phyloP scores from a whole-genome alignment of 306 rosid genomes.

The Leucaena leucocephala region DNA sequence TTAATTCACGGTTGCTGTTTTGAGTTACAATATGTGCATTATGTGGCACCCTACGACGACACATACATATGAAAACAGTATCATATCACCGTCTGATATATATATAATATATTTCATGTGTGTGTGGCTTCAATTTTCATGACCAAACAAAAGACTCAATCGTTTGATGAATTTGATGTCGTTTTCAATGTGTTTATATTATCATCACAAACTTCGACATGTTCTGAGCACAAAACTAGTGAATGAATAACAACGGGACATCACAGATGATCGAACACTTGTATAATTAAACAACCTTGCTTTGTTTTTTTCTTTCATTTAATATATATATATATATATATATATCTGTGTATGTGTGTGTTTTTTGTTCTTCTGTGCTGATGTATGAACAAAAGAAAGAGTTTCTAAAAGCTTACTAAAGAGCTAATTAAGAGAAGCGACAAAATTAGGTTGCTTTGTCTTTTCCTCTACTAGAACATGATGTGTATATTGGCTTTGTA shows the following conservation, averaged over 20 bases:
- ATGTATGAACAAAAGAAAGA: neutral
- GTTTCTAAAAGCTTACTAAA: constrained; percentile 18
- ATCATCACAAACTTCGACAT: constrained; percentile 8
- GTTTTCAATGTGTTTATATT: constrained; percentile 1
- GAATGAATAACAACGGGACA: too few species aligned
- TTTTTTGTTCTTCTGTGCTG: neutral
- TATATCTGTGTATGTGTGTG: too few species aligned
- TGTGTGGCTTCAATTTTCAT: neutral
- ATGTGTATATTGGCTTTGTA: constrained; percentile 3
- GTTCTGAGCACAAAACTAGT: neutral
- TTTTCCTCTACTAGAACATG: constrained; percentile 18
- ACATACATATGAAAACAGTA: constrained; percentile 22
- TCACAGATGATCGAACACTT: neutral
- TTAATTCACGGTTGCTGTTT: constrained; percentile 24
- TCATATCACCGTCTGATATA: neutral
- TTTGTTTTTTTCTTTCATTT: neutral
- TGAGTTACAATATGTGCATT: constrained; percentile 15
- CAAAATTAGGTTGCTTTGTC: constrained; percentile 29
- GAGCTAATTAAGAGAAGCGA: constrained; percentile 18
- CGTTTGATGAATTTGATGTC: neutral
- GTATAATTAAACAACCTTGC: neutral
- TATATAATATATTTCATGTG: too few species aligned
- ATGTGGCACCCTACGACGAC: constrained; percentile 38
- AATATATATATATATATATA: too few species aligned
- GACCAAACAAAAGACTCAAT: neutral